Evolutionary conservation across 140 eudicot genomes (phyloP).

Genomic region (Cichorium intybus): DNA sequence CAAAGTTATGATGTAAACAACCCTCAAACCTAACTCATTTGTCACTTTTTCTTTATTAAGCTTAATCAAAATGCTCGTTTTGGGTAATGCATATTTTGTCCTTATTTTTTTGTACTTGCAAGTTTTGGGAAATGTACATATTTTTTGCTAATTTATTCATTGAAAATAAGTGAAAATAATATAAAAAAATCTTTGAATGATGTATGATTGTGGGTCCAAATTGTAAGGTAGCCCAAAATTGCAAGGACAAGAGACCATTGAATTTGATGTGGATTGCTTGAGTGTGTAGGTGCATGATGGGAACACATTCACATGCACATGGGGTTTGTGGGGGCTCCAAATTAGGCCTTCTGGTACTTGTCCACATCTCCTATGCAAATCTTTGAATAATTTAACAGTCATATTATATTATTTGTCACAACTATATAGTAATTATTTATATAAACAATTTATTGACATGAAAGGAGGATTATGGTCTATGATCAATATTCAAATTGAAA

Average conservation of each 20-base stretch:
- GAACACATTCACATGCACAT: slow-evolving; percentile 47
- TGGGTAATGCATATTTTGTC: slow-evolving; percentile 20
- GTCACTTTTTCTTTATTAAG: slow-evolving; percentile 13
- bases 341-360: slow-evolving; percentile 56
- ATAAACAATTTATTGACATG: not conserved
- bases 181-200: slow-evolving; percentile 23
- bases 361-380: slow-evolving; percentile 37
- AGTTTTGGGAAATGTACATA: slow-evolving; percentile 17
- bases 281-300: slow-evolving; percentile 46
- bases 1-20: slow-evolving; percentile 14
- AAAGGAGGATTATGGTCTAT: no score
- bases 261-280: slow-evolving; percentile 44
- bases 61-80: slow-evolving; percentile 17
- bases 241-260: slow-evolving; percentile 44
- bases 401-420: slow-evolving; percentile 2
- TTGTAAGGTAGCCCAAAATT: slow-evolving; percentile 41
- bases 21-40: slow-evolving; percentile 16
- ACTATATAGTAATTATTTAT: not conserved
- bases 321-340: slow-evolving; percentile 41
- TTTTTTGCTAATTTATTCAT: not conserved
- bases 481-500: not conserved
- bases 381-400: slow-evolving; percentile 5
- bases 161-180: slow-evolving; percentile 1
- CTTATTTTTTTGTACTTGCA: slow-evolving; percentile 22
- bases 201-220: slow-evolving; percentile 37